Percentiles rank a stretch among this genome's conserved stretches.
These are phyloP conservation scores for Corynascus novoguineensis DNA, from an alignment of 495 filamentous ascomycete genomes.

Conservation along the genomic window DNA sequence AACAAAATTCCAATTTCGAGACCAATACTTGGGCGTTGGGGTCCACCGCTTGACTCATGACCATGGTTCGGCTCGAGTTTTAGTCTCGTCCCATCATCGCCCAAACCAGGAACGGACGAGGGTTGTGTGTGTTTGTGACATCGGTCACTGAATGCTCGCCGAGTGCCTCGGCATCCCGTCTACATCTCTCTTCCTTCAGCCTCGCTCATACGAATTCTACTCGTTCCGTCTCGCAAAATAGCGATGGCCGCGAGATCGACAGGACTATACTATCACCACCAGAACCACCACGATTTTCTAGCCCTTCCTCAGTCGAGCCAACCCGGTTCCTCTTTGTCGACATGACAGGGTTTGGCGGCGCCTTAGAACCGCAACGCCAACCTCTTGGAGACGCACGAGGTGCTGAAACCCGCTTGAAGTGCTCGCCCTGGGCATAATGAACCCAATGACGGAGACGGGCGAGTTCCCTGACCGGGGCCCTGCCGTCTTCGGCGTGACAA, in stretches of 20 bases:
- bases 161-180: no score
- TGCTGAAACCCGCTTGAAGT: not conserved
- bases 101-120: not conserved
- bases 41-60: conserved; percentile 4
- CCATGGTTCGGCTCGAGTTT: not conserved
- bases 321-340: no score
- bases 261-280: not conserved
- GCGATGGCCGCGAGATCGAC: not conserved
- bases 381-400: not conserved
- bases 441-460: not conserved
- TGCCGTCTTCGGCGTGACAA: conserved; percentile 68
- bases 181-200: no score
- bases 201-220: no score
- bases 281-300: not conserved
- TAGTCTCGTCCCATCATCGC: not conserved
- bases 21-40: no score
- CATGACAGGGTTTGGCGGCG: not conserved
- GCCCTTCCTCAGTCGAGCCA: not conserved
- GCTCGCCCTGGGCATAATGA: not conserved
- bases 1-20: no score
- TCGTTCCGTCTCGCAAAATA: no score
- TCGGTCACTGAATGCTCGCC: no score
- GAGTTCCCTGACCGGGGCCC: conserved; percentile 54
- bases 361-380: not conserved
- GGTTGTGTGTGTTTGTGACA: no score